Conservation (phyloP, 495 filamentous ascomycete species). For the Penicillium robsamsonii region DNA sequence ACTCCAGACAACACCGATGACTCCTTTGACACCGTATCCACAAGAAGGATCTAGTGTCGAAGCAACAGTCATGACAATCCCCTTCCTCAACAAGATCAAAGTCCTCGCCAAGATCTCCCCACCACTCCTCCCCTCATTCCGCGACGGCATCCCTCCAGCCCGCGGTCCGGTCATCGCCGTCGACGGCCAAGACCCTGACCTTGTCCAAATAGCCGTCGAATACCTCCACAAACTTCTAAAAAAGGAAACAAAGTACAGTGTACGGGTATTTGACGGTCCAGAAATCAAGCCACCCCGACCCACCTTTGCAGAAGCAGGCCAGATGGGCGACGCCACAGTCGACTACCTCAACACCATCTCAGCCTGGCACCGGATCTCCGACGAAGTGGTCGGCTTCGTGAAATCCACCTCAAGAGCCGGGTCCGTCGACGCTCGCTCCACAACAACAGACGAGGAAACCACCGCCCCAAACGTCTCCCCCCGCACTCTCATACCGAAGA, state of each 20-base stretch:
- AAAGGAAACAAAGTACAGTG: conserved; percentile 55
- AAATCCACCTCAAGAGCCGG: conserved; percentile 33
- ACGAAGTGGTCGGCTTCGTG: conserved; percentile 64
- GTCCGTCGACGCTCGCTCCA: conserved; percentile 8
- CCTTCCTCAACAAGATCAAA: conserved; percentile 66
- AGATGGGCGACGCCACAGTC: conserved; percentile 49
- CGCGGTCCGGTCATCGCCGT: conserved; percentile 80
- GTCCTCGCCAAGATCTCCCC: conserved; percentile 66
- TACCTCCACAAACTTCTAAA: conserved; percentile 61
- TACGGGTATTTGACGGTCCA: conserved; percentile 50
- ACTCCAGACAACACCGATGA: conserved; percentile 26
- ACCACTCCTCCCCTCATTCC: conserved; percentile 50
- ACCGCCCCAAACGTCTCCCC: conserved; percentile 31
- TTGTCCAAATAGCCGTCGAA: conserved; percentile 54
- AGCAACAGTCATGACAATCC: conserved; percentile 71
- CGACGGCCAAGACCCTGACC: conserved; percentile 63
- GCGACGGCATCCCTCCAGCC: conserved; percentile 39
- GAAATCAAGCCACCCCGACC: conserved; percentile 39
- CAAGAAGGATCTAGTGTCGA: conserved; percentile 51
- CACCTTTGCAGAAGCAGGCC: conserved; percentile 31
- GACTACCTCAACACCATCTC: conserved; percentile 69
- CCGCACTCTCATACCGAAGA: conserved; percentile 36
- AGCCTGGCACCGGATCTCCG: conserved; percentile 67
- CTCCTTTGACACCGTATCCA: conserved; percentile 33
- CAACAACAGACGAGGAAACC: conserved; percentile 21